Base-by-base conservation (phyloP, 352 stramenopile genomes). In the Saprolegnia parasitica region DNA sequence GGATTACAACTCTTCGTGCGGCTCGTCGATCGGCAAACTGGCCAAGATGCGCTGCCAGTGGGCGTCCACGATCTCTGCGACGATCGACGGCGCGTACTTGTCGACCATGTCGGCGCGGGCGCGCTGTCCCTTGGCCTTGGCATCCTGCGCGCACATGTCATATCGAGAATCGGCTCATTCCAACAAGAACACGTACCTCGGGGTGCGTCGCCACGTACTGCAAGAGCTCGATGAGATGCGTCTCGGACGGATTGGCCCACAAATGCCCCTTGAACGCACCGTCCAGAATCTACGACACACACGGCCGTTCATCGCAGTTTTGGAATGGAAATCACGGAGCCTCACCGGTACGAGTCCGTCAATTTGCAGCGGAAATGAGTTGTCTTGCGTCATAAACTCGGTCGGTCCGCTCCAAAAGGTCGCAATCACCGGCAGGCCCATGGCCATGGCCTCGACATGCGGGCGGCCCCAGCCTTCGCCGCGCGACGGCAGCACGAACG, bases 391-490 rank as follows among this genome's bases (percentile, higher is more conserved):
- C 87, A 96, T 95, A 71, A 90, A 96, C 62, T 95, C 88, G 5
- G 87, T 94, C 0, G 86, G 88, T 13, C 93, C 93, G 61, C 86
- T 96, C 87, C 90, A 98, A 71, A 93, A 96, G 10, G 91, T 98
- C 18, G 91, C 89, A 39, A 98, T 93, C 5, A 98, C 75, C 16
- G 91, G 88, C 26, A 90, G 71, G 6, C 78, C 91, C 86, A 96
- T 97, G 4, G 88, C 79, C 94, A 98, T 98, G 9, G 93, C 92
- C 66, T 98, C 94, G 1, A 97, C 89, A 66, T 98, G 90, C 16
- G 92, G 91, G 18, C 94, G 82, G 4, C 94, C 91, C 93, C 93
- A 98, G 35, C 93, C 92, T 81, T 98, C 93, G n/a, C 93, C 93
- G 56, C 91, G 77, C 4, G 88, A 96, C 4, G 93, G 93, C 6